phyloP scores from a whole-genome alignment of 441 rosid genomes.

The Raphanus hybrid region DNA sequence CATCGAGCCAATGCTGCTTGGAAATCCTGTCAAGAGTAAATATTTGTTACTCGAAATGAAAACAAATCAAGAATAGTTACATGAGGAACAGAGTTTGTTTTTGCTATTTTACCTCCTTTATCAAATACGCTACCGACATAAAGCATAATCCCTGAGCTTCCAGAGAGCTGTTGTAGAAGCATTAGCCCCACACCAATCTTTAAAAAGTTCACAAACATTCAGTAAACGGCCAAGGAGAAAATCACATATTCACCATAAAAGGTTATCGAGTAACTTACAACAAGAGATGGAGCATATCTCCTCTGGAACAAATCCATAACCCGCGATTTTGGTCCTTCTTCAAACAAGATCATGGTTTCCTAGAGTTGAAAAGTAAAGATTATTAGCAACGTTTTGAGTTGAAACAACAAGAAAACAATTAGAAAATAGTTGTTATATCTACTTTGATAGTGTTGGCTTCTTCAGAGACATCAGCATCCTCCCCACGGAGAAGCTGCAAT shows the following conservation, averaged over 20 bases:
- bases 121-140: conserved; percentile 56
- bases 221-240: neutral
- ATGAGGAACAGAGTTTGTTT: neutral
- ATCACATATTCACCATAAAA: neutral
- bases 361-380: neutral
- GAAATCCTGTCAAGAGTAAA: conserved; percentile 36
- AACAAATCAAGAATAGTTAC: neutral
- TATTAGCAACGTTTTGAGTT: conserved; percentile 5
- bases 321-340: conserved; percentile 40
- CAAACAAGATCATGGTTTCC: conserved; percentile 42
- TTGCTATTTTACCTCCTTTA: conserved; percentile 45
- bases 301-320: conserved; percentile 53
- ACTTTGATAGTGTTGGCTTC: conserved; percentile 69
- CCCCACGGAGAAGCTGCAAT: conserved; percentile 58
- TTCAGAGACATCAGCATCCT: conserved; percentile 49
- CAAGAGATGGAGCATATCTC: conserved; percentile 47
- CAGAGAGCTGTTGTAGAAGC: conserved; percentile 58
- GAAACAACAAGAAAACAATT: neutral
- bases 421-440: neutral
- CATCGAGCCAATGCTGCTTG: conserved; percentile 49
- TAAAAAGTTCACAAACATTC: neutral
- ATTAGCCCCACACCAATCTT: conserved; percentile 70
- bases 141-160: conserved; percentile 49
- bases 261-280: conserved; percentile 35
- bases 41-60: neutral